Evolutionary conservation across 768 basidiomycete genomes (phyloP), one percentile per base, ranked within the genome.

Genomic region (Psilocybe tampanensis): DNA sequence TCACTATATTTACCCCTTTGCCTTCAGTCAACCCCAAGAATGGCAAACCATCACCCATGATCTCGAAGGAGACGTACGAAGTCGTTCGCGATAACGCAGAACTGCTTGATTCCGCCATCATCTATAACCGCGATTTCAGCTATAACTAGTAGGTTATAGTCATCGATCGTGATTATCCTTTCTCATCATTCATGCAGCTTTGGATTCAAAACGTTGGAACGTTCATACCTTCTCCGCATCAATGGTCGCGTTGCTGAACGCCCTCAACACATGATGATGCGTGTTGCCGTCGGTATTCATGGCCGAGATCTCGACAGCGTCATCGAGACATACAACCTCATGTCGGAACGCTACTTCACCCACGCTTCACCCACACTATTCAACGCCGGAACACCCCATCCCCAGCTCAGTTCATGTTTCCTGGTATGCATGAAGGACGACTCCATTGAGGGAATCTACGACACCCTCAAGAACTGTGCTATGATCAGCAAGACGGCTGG

Each of bases 401-500:
- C 94, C n/a, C 97, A 98, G 70, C 82, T 98, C 66, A 87, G 91
- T 60, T 96, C 94, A 2, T 98, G 97, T 77, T 99, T 98, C 86
- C 86, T 99, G 55, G 89, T 99, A 47, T 89, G 88, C 68, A 98
- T 98, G 97, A 94, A 95, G 74, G 95, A 98, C 18, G 97, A 98
- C 72, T 96, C 94, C 3, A 98, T 98, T 56, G 97, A 99, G 64
- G 97, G 97, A 18, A 98, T 99, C 74, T 99, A 98, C 71, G 96
- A 98, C 65, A 98, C 97, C 0, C 80, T 99, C 64, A 98, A 98
- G 81, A 92, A 85, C 60, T 98, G 97, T 68, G 97, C 97, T 3
- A 92, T 98, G 91, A 99, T 99, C 72, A 96, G 94, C 69, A 98
- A 99, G 80, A 97, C 95, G 5, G 97, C 97, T 22, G 97, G 97